Conservation (phyloP, 306 rosid species). For the Begonia loranthoides region DNA sequence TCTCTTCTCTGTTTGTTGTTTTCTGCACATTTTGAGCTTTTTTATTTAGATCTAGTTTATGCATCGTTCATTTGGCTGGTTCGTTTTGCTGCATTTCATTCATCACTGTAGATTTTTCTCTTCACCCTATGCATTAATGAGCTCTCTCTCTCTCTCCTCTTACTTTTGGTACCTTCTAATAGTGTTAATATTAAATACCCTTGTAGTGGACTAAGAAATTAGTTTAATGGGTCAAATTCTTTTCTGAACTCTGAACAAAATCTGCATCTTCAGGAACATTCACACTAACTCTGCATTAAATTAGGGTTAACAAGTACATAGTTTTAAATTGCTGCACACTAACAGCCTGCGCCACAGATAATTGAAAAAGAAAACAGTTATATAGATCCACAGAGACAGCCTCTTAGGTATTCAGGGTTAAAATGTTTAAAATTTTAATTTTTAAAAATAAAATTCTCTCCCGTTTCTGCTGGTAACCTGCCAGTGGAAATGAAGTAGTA, state of each 20-base stretch:
- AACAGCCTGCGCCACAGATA: background rate
- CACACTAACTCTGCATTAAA: background rate
- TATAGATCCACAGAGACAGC: too few relatives aligned
- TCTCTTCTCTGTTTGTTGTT: background rate
- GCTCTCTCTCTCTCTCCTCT: too few relatives aligned
- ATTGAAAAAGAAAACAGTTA: too few relatives aligned
- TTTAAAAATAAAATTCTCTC: too few relatives aligned
- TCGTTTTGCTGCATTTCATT: background rate
- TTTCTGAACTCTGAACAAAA: conserved; percentile 1
- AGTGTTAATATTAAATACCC: too few relatives aligned
- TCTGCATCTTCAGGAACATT: background rate
- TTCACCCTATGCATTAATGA: background rate
- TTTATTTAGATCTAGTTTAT: too few relatives aligned
- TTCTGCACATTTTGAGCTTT: background rate
- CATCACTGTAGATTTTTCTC: background rate
- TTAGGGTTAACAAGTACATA: background rate
- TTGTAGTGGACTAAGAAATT: background rate
- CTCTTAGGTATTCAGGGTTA: too few relatives aligned
- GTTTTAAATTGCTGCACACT: background rate
- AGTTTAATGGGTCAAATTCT: conserved; percentile 1
- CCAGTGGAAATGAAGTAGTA: too few relatives aligned
- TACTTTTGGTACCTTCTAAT: too few relatives aligned
- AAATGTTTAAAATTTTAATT: too few relatives aligned
- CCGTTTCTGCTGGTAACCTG: too few relatives aligned
- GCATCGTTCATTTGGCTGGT: background rate